phyloP scores from a whole-genome alignment of 768 basidiomycete species.

The Phaeolepiota aurea region DNA sequence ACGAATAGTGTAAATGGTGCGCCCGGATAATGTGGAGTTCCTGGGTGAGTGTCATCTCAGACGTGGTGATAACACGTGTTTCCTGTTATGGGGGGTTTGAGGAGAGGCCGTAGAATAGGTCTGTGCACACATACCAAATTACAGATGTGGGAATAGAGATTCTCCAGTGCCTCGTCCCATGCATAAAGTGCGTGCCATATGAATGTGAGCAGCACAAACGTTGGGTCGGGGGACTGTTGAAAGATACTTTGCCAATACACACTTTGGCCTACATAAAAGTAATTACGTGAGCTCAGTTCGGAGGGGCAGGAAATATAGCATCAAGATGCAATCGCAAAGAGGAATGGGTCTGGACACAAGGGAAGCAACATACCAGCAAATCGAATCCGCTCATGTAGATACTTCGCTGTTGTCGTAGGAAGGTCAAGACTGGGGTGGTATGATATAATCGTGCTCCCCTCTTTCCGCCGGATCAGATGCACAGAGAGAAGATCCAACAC shows the following conservation, averaged over 20 bases:
- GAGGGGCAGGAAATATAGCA: not conserved
- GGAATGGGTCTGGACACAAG: not conserved
- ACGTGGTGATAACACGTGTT: constrained; percentile 30
- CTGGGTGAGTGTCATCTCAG: constrained; percentile 34
- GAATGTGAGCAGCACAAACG: constrained; percentile 43
- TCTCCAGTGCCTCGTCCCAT: constrained; percentile 53
- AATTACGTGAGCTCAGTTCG: constrained; percentile 1
- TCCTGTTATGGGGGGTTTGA: constrained; percentile 22
- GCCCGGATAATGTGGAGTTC: constrained; percentile 45
- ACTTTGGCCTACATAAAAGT: constrained; percentile 21
- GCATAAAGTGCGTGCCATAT: constrained; percentile 56
- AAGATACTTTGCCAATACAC: constrained; percentile 41
- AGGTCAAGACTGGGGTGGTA: constrained; percentile 29
- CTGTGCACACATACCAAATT: constrained; percentile 26
- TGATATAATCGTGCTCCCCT: constrained; percentile 38
- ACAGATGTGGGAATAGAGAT: constrained; percentile 42
- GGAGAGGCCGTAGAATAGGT: not conserved
- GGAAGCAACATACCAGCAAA: constrained; percentile 26
- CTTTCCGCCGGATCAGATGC: constrained; percentile 32
- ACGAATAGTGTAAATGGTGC: constrained; percentile 40
- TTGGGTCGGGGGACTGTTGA: constrained; percentile 37
- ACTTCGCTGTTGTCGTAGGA: constrained; percentile 28
- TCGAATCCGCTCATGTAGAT: constrained; percentile 35
- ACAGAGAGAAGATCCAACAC: constrained; percentile 39
- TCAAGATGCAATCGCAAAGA: not conserved